Base-by-base conservation (phyloP, 2,329 filamentous ascomycete species). In the Aspergillus sp. region DNA sequence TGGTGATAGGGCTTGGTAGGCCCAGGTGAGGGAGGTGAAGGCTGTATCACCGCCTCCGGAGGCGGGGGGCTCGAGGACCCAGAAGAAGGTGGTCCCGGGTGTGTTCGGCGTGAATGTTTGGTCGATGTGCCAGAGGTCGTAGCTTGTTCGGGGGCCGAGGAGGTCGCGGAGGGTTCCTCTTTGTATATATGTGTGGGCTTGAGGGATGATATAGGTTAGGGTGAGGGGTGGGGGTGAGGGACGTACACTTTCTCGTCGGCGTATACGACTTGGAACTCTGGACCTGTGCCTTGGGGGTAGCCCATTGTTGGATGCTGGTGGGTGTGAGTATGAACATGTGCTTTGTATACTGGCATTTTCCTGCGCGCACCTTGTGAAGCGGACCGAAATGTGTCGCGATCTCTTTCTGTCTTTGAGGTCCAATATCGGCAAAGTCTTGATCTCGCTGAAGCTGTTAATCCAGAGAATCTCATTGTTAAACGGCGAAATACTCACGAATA, bases 391-490 rank as follows among this genome's bases (percentile, higher is more conserved):
- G 55, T 20, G 18, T 47, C 12, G 52, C 59, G n/a, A 61, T 52
- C 9, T 42, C 49, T 39, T 54, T 42, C 31, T 61, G 59, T 31
- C 22, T 39, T 16, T 46, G 47, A 10, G 59, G 29, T 11, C 59
- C 59, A 49, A 61, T 49, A 14, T 61, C 52, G 29, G 55, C 59
- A 49, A 61, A 61, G 46, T 61, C 59, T 53, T 61, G 59, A 22
- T 58, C 52, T 14, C 59, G 42, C 59, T 61, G 20, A 18, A 1
- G 6, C 26, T 42, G 16, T 42, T n/a, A 42, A 9, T 42, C 6
- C 6, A 42, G 5, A 16, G 20, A 24, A n/a, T 16, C 12, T 26
- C 14, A 16, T 36, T 42, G 36, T n/a, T 18, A 6, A 29, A 24
- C 3, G 22, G 14, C 14, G 14, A 2, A 22, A 5, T 5, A 47